Evolutionary conservation across 345 rosid species (phyloP).

Genomic region (Corymbia maculata): DNA sequence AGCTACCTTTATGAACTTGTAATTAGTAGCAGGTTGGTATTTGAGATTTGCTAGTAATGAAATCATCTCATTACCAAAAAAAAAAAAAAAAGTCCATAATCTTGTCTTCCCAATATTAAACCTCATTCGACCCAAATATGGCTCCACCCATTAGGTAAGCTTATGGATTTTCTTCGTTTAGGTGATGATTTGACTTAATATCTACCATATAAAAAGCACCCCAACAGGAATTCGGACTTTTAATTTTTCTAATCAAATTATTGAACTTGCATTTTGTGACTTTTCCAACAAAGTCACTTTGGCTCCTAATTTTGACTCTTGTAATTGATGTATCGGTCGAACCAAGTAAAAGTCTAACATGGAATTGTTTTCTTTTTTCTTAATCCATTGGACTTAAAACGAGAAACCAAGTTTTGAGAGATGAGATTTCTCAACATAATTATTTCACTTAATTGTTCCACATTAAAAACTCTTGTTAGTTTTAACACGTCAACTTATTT

Average conservation of each 20-base stretch:
- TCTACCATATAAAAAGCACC: not conserved
- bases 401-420: no score
- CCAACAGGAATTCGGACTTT: not conserved
- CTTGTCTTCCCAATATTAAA: not conserved
- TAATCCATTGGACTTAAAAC: no score
- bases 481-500: no score
- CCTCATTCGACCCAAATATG: not conserved
- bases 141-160: not conserved
- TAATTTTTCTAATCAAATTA: no score
- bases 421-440: no score
- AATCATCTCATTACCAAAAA: not conserved
- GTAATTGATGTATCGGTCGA: not conserved
- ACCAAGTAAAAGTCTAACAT: not conserved
- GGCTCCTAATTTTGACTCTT: not conserved
- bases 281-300: not conserved
- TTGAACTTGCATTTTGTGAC: not conserved
- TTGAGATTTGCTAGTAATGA: not conserved
- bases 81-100: not conserved
- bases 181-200: not conserved
- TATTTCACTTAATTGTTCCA: no score
- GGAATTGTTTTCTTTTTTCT: no score
- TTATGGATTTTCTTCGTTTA: not conserved
- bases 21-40: not conserved
- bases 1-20: not conserved
- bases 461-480: no score